These are phyloP conservation scores for Tephrocybe rancida DNA, from an alignment of 768 basidiomycete genomes.

Conservation along the genomic window DNA sequence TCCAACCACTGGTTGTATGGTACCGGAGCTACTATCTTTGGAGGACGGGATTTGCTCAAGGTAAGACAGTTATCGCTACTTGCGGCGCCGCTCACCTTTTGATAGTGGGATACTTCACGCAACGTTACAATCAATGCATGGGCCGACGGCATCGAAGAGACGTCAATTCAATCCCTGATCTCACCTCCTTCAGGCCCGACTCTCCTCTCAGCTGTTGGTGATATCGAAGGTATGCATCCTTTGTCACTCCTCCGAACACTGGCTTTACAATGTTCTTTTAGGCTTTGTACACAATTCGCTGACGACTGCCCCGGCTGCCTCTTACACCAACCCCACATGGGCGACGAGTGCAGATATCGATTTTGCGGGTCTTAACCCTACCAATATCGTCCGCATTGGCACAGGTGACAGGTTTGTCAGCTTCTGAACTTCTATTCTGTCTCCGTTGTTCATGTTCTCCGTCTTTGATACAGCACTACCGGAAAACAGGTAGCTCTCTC, in stretches of 20 bases:
- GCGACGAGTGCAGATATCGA: constrained; percentile 50
- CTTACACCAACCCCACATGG: constrained; percentile 50
- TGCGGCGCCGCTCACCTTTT: background rate
- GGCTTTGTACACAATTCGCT: constrained; percentile 52
- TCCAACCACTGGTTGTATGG: constrained; percentile 73
- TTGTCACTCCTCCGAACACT: background rate
- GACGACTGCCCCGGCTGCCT: constrained; percentile 38
- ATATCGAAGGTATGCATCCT: constrained; percentile 45
- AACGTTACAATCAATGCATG: constrained; percentile 62
- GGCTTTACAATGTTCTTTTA: constrained; percentile 15
- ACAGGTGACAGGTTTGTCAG: constrained; percentile 44
- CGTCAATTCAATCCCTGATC: constrained; percentile 56
- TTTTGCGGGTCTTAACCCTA: constrained; percentile 54
- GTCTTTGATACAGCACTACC: constrained; percentile 28
- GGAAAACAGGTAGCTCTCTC: constrained; percentile 63
- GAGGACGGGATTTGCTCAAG: constrained; percentile 54
- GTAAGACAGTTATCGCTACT: constrained; percentile 17
- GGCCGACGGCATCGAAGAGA: constrained; percentile 70
- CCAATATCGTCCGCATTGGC: constrained; percentile 54
- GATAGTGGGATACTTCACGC: constrained; percentile 59
- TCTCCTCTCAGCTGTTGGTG: constrained; percentile 58
- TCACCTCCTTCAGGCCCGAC: constrained; percentile 62
- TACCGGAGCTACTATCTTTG: constrained; percentile 68
- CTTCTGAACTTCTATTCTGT: background rate
- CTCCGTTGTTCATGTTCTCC: background rate